These are phyloP conservation scores for Vitis riparia DNA, from an alignment of 164 flowering plant genomes.

Conservation along the genomic window DNA sequence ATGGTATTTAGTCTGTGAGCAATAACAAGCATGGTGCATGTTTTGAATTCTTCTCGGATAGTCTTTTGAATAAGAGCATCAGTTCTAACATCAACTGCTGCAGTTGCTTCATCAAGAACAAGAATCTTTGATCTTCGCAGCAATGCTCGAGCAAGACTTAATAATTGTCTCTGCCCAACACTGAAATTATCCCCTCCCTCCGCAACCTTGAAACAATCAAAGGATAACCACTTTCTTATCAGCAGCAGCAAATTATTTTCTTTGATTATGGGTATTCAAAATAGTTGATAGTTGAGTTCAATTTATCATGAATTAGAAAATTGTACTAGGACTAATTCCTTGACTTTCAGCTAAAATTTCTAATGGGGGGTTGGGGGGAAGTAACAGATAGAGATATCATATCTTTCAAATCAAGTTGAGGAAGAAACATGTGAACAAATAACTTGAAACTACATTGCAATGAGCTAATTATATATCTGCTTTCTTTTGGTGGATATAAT, in stretches of 20 bases:
- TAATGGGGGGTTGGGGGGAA: too few species aligned
- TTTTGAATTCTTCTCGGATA: constrained; percentile 49
- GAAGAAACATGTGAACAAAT: not conserved
- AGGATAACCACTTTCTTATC: not conserved
- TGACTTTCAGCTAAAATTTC: too few species aligned
- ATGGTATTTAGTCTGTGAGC: constrained; percentile 58
- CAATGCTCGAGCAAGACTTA: constrained; percentile 57
- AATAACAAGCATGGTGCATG: constrained; percentile 51
- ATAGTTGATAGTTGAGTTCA: too few species aligned
- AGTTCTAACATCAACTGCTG: constrained; percentile 56
- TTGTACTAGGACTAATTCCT: too few species aligned
- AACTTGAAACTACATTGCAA: not conserved
- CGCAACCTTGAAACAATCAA: constrained; percentile 39
- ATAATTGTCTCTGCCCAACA: constrained; percentile 61
- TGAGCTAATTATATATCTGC: not conserved
- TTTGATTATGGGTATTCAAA: too few species aligned
- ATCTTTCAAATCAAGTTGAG: not conserved
- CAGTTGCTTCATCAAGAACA: constrained; percentile 67
- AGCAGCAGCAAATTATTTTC: not conserved
- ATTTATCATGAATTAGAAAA: too few species aligned
- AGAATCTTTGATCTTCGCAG: constrained; percentile 50
- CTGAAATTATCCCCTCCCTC: constrained; percentile 68
- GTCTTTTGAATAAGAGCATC: constrained; percentile 59
- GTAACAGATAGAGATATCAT: not conserved
- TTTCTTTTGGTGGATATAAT: too few species aligned